Evolutionary conservation across 352 stramenopile species (phyloP).

Genomic region (Pythium myriotylum): DNA sequence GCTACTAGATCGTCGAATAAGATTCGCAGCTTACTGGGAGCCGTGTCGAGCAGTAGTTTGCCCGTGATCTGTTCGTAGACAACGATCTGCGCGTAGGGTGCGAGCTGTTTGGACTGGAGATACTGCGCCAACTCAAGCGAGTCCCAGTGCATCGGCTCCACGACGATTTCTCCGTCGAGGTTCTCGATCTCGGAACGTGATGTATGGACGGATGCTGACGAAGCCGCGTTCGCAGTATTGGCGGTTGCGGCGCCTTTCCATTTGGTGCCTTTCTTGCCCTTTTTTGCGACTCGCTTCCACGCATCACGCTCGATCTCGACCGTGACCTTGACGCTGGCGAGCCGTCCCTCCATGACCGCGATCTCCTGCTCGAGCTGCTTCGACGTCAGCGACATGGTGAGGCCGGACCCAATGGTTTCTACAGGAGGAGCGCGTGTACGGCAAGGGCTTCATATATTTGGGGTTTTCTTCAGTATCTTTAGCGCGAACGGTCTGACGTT

Average conservation of each 20-base stretch:
- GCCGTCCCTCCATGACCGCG: constrained; percentile 57
- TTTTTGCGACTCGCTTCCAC: constrained; percentile 52
- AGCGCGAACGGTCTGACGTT: too few relatives aligned
- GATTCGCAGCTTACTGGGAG: constrained; percentile 40
- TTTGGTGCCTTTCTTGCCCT: constrained; percentile 60
- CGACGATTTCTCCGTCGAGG: constrained; percentile 17
- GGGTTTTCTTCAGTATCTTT: too few relatives aligned
- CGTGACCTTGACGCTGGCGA: constrained; percentile 53
- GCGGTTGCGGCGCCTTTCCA: constrained; percentile 51
- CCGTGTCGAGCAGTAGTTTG: constrained; percentile 53
- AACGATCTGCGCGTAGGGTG: constrained; percentile 48
- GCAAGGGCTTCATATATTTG: neutral
- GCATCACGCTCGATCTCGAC: constrained; percentile 56
- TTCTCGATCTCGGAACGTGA: constrained; percentile 19
- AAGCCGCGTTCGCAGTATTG: neutral
- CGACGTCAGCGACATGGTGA: constrained; percentile 41
- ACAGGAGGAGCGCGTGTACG: neutral
- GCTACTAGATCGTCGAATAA: constrained; percentile 39
- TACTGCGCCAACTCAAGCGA: constrained; percentile 62
- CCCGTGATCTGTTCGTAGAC: constrained; percentile 68
- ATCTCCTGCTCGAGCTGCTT: constrained; percentile 62
- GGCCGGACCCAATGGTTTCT: neutral
- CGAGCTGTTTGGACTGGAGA: constrained; percentile 50
- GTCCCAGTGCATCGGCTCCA: constrained; percentile 53
- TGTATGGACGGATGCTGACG: neutral